phyloP scores from a whole-genome alignment of 371 early-diverging fungal species.

The Zancudomyces culisetae region DNA sequence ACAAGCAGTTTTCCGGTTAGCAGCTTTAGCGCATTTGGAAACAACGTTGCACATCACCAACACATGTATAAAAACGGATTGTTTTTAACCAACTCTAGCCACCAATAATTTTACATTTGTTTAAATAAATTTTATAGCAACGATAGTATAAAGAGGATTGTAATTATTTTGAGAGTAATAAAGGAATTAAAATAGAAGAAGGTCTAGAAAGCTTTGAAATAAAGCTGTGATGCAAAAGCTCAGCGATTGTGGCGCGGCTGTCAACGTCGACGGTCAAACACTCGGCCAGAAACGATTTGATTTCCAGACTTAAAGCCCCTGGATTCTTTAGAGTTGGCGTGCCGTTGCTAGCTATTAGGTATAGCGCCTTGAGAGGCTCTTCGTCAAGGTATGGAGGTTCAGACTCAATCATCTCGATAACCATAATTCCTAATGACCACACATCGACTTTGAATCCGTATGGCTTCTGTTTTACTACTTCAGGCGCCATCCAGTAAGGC shows the following conservation, averaged over 20 bases:
- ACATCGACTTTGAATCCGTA: slow-evolving; percentile 90
- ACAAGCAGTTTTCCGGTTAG: too few species aligned
- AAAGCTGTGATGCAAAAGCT: slow-evolving; percentile 62
- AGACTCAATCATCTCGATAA: slow-evolving; percentile 82
- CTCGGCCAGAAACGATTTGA: slow-evolving; percentile 72
- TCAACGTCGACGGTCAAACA: slow-evolving; percentile 79
- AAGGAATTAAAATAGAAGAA: slow-evolving; percentile 10
- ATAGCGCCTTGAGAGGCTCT: slow-evolving; percentile 76
- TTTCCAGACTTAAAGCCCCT: slow-evolving; percentile 52
- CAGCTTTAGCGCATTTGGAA: too few species aligned
- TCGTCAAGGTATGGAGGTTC: slow-evolving; percentile 92
- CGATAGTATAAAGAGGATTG: too few species aligned
- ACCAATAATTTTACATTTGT: too few species aligned
- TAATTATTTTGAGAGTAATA: too few species aligned
- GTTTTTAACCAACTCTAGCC: too few species aligned
- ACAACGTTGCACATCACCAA: too few species aligned
- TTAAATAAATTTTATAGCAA: too few species aligned
- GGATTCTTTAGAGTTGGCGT: slow-evolving; percentile 84
- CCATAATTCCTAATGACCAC: slow-evolving; percentile 94
- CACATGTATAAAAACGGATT: too few species aligned
- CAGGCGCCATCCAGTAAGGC: slow-evolving; percentile 96
- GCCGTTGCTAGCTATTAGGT: slow-evolving; percentile 91
- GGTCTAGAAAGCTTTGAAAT: slow-evolving; percentile 29
- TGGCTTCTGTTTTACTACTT: slow-evolving; percentile 79
- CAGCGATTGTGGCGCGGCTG: slow-evolving; percentile 62